Conservation (phyloP, 768 basidiomycete genomes). For the Tubosaeta sp. region DNA sequence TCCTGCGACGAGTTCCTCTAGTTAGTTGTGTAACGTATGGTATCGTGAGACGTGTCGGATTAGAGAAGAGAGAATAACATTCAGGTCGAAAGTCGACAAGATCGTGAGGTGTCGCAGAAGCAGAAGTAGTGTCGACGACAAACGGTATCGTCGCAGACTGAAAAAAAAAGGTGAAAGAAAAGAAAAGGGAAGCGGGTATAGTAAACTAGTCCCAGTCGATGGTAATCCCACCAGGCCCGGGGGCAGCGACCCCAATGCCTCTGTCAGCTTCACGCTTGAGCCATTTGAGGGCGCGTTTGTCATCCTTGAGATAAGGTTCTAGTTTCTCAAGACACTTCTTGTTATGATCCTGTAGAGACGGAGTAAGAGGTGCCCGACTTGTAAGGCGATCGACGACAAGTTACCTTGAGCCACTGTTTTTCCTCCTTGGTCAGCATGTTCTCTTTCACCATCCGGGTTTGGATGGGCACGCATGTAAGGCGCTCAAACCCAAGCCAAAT, state of each 20-base stretch:
- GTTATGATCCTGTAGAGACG: conserved; percentile 68
- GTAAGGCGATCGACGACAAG: conserved; percentile 15
- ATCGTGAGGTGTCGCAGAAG: conserved; percentile 22
- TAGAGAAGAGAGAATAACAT: conserved; percentile 2
- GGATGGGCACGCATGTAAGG: conserved; percentile 91
- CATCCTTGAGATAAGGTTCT: conserved; percentile 63
- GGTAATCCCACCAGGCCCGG: conserved; percentile 63
- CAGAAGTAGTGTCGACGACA: conserved; percentile 3
- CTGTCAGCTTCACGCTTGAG: conserved; percentile 73
- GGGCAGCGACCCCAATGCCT: conserved; percentile 62
- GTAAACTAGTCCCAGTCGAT: conserved; percentile 70
- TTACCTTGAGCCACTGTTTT: conserved; percentile 77
- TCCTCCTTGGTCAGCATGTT: conserved; percentile 82
- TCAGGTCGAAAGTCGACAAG: conserved; percentile 2
- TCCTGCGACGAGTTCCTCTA: conserved; percentile 20
- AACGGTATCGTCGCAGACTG: background rate
- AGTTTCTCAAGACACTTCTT: conserved; percentile 62
- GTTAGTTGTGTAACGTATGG: conserved; percentile 23
- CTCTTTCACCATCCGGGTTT: conserved; percentile 84
- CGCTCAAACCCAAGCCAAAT: conserved; percentile 90
- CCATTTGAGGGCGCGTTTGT: conserved; percentile 79
- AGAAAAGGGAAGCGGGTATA: background rate
- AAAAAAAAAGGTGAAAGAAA: background rate
- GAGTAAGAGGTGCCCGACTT: conserved; percentile 1
- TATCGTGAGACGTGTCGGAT: conserved; percentile 19